These are phyloP conservation scores for Leishmania arabica DNA, from an alignment of 208 protist genomes.

Conservation along the genomic window DNA sequence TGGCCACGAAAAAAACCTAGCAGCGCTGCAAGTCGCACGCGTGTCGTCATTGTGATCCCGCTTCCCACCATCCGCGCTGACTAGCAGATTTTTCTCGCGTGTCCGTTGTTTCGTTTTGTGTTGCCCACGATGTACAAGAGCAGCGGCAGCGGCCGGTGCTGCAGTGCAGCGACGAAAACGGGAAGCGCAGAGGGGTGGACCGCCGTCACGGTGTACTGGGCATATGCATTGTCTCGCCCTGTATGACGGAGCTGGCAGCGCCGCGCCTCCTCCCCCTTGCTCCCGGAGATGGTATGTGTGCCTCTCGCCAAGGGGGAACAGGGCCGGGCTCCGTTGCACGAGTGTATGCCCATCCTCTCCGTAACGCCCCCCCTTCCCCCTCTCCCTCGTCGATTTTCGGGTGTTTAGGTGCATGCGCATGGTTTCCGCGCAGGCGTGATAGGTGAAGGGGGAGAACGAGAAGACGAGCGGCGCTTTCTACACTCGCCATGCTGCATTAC, in stretches of 20 bases:
- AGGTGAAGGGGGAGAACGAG: not conserved
- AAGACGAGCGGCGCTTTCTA: not conserved
- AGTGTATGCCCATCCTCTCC: not conserved
- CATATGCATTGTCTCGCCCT: not conserved
- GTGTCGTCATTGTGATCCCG: too few species aligned
- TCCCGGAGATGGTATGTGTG: not conserved
- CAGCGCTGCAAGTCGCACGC: not conserved
- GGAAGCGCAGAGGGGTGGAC: not conserved
- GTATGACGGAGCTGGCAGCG: not conserved
- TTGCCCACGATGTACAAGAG: not conserved
- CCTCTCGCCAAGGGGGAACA: not conserved
- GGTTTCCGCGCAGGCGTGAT: not conserved
- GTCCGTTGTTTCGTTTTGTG: not conserved
- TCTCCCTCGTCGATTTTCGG: not conserved
- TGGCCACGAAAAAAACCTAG: not conserved
- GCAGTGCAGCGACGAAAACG: not conserved
- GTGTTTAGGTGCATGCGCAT: not conserved
- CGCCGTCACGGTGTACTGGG: not conserved
- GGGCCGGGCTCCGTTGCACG: not conserved
- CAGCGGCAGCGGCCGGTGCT: not conserved
- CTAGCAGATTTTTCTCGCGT: not conserved
- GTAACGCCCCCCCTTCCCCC: not conserved
- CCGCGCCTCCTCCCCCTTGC: not conserved
- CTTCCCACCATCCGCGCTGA: not conserved
- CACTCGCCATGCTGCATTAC: not conserved